These are phyloP conservation scores for Casuarina glauca DNA, from an alignment of 306 rosid species.

Conservation along the genomic window DNA sequence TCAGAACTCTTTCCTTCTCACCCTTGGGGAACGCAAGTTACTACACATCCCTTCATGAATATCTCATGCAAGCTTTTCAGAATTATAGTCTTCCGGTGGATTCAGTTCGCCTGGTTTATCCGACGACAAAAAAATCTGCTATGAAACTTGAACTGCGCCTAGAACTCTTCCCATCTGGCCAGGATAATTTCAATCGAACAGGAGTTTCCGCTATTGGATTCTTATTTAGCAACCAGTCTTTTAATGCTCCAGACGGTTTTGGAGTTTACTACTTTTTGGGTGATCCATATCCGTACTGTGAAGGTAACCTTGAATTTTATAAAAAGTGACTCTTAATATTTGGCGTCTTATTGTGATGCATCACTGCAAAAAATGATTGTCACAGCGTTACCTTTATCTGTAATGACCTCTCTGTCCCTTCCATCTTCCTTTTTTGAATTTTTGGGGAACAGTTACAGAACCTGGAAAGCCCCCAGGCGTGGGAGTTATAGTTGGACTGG, in stretches of 20 bases:
- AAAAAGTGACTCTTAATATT: background rate
- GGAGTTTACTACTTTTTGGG: slow-evolving; percentile 50
- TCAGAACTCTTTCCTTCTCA: slow-evolving; percentile 65
- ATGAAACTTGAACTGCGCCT: slow-evolving; percentile 43
- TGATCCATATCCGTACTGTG: slow-evolving; percentile 15
- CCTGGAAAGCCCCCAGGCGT: slow-evolving; percentile 31
- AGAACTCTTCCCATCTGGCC: slow-evolving; percentile 49
- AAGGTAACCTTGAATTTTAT: slow-evolving; percentile 35
- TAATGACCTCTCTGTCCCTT: background rate
- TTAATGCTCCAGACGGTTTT: slow-evolving; percentile 32
- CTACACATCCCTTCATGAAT: slow-evolving; percentile 32
- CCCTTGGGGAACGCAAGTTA: slow-evolving; percentile 32
- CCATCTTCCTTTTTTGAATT: slow-evolving; percentile 8
- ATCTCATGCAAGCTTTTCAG: slow-evolving; percentile 24
- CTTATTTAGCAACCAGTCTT: slow-evolving; percentile 53
- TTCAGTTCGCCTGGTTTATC: slow-evolving; percentile 48
- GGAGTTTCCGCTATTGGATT: slow-evolving; percentile 42
- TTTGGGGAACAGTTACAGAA: slow-evolving; percentile 1
- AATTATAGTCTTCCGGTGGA: slow-evolving; percentile 32
- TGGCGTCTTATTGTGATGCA: background rate
- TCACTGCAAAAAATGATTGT: background rate
- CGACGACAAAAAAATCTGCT: slow-evolving; percentile 5
- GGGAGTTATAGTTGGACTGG: slow-evolving; percentile 60
- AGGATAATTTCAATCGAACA: slow-evolving; percentile 43
- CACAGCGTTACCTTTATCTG: background rate